Conservation (phyloP, 495 filamentous ascomycete species). For the Rostrohypoxylon terebratum region DNA sequence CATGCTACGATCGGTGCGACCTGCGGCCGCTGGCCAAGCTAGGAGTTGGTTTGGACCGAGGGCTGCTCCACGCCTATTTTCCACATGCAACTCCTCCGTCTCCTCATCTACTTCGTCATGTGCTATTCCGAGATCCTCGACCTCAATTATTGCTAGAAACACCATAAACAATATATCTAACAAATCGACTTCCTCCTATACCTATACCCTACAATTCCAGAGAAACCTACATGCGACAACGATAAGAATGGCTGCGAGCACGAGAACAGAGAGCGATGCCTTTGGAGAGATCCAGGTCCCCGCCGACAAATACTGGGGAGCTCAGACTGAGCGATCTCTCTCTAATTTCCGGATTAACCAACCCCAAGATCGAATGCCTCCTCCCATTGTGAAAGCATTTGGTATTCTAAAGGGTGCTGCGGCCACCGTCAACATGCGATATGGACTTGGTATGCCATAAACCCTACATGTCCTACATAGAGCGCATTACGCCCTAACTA, state of each 20-base stretch:
- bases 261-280: slow-evolving; percentile 91
- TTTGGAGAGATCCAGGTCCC: slow-evolving; percentile 96
- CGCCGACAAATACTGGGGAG: slow-evolving; percentile 97
- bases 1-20: slow-evolving; percentile 61
- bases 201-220: slow-evolving; percentile 45
- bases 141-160: slow-evolving; percentile 28
- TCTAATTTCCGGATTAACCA: slow-evolving; percentile 99
- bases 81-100: slow-evolving; percentile 54
- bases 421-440: slow-evolving; percentile 95
- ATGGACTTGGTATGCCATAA: slow-evolving; percentile 81
- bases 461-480: slow-evolving; percentile 10
- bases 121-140: slow-evolving; percentile 27
- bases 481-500: slow-evolving; percentile 32
- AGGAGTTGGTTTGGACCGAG: slow-evolving; percentile 55
- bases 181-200: slow-evolving; percentile 31
- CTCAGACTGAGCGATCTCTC: slow-evolving; percentile 96
- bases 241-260: slow-evolving; percentile 63
- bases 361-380: slow-evolving; percentile 98
- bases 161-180: slow-evolving; percentile 23
- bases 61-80: slow-evolving; percentile 51
- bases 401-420: slow-evolving; percentile 98
- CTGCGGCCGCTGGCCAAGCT: slow-evolving; percentile 54
- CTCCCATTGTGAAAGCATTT: slow-evolving; percentile 90
- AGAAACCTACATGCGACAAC: slow-evolving; percentile 63
- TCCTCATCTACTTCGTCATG: slow-evolving; percentile 40